Evolutionary conservation across 73 alveolate genomes (phyloP).

Genomic region (Effrenium voratum): DNA sequence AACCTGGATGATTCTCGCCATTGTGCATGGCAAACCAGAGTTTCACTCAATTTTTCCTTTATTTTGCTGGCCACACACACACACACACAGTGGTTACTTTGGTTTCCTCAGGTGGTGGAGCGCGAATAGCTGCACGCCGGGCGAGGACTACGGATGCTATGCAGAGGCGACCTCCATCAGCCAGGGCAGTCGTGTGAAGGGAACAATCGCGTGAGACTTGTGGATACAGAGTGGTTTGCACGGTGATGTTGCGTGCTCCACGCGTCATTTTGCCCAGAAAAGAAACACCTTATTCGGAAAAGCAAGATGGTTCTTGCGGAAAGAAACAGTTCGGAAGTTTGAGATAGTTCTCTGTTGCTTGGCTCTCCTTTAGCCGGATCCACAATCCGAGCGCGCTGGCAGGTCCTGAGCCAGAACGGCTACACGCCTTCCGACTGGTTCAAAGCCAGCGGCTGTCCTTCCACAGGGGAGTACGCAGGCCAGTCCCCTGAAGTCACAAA

Average conservation of each 20-base stretch:
- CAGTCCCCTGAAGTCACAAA: neutral
- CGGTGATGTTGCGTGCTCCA: neutral
- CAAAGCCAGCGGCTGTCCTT: neutral
- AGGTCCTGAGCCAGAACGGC: conserved; percentile 34
- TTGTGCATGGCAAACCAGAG: no score
- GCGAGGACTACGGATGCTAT: conserved; percentile 70
- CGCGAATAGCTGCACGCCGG: conserved; percentile 90
- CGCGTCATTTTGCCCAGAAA: neutral
- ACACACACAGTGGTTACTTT: no score
- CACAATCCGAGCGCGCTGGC: no score
- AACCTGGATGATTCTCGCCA: no score
- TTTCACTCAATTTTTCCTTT: no score
- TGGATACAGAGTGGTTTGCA: neutral
- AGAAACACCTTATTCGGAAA: neutral
- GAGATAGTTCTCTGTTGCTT: no score
- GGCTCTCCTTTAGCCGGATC: no score
- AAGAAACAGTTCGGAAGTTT: no score
- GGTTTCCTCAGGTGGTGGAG: conserved; percentile 61
- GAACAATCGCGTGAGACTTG: neutral
- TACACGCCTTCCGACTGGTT: conserved; percentile 62
- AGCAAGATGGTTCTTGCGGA: no score
- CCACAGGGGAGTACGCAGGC: neutral
- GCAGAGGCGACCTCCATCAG: neutral
- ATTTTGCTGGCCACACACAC: no score
- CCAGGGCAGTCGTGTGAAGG: no score